Conservation (phyloP, 139 green algal species). For the Chlamydomonas asymmetrica region DNA sequence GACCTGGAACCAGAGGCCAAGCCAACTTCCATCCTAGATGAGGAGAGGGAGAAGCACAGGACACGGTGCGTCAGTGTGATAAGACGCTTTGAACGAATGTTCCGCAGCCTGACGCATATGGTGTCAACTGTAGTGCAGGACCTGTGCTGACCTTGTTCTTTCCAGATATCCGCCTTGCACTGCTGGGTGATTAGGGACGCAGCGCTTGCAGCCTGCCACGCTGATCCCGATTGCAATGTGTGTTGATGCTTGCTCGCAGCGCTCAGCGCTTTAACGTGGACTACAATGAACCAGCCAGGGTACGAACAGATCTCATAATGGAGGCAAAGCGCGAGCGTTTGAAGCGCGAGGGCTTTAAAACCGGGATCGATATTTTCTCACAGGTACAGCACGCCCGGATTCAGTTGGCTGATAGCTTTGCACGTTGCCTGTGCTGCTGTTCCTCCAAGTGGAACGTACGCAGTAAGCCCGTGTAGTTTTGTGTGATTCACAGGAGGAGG, state of each 20-base stretch:
- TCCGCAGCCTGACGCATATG: too few relatives aligned
- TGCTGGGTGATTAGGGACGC: conserved; percentile 53
- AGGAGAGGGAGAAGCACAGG: conserved; percentile 61
- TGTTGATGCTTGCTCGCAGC: too few relatives aligned
- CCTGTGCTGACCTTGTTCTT: too few relatives aligned
- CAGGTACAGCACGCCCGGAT: too few relatives aligned
- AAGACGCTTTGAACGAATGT: too few relatives aligned
- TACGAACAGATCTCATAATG: conserved; percentile 41
- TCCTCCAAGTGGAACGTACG: too few relatives aligned
- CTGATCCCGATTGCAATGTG: too few relatives aligned
- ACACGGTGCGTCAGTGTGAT: conserved; percentile 26
- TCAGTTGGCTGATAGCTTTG: background rate
- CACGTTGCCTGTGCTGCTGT: background rate
- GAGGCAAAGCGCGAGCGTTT: conserved; percentile 35
- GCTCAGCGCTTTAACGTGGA: conserved; percentile 62
- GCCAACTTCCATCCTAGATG: conserved; percentile 34
- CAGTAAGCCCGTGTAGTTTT: too few relatives aligned
- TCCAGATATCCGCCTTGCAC: too few relatives aligned
- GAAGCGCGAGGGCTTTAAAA: conserved; percentile 54
- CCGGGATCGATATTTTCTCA: conserved; percentile 71
- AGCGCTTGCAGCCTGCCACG: conserved; percentile 50
- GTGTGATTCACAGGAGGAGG: conserved; percentile 72
- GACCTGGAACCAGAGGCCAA: background rate
- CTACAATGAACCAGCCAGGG: conserved; percentile 53
- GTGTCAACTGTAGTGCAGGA: too few relatives aligned